Conservation (phyloP, 352 stramenopile genomes). For the Phytophthora tubulina region DNA sequence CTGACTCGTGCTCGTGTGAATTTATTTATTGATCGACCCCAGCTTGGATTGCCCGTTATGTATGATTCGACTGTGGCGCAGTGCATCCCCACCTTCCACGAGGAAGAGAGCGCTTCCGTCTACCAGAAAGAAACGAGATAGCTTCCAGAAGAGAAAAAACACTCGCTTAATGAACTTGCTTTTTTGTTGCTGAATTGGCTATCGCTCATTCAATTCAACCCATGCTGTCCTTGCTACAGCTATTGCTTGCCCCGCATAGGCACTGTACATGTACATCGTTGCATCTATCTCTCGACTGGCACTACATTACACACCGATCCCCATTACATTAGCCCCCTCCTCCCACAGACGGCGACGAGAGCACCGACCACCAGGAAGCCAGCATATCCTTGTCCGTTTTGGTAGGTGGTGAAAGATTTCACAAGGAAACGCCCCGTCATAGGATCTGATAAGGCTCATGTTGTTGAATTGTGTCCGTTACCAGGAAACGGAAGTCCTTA, state of each 20-base stretch:
- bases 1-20: slow-evolving; percentile 37
- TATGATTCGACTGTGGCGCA: slow-evolving; percentile 46
- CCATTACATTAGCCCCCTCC: slow-evolving; percentile 21
- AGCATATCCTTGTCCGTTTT: slow-evolving; percentile 30
- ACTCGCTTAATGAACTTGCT: slow-evolving; percentile 48
- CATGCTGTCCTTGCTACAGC: not conserved
- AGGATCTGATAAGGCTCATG: slow-evolving; percentile 16
- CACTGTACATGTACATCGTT: slow-evolving; percentile 9
- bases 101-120: slow-evolving; percentile 26
- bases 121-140: slow-evolving; percentile 36
- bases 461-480: slow-evolving; percentile 33
- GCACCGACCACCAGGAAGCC: slow-evolving; percentile 9
- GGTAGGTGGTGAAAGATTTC: slow-evolving; percentile 37
- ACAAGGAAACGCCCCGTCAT: slow-evolving; percentile 19
- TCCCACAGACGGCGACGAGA: not conserved
- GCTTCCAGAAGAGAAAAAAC: slow-evolving; percentile 23
- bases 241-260: not conserved
- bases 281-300: slow-evolving; percentile 12
- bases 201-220: not conserved
- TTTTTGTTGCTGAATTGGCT: slow-evolving; percentile 26
- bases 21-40: slow-evolving; percentile 59
- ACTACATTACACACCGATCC: slow-evolving; percentile 22
- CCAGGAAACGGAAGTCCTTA: slow-evolving; percentile 26
- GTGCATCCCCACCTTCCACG: slow-evolving; percentile 8
- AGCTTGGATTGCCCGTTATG: slow-evolving; percentile 51